Base-by-base conservation (phyloP, 2,329 filamentous ascomycete genomes). In the Alternaria ethzedia region DNA sequence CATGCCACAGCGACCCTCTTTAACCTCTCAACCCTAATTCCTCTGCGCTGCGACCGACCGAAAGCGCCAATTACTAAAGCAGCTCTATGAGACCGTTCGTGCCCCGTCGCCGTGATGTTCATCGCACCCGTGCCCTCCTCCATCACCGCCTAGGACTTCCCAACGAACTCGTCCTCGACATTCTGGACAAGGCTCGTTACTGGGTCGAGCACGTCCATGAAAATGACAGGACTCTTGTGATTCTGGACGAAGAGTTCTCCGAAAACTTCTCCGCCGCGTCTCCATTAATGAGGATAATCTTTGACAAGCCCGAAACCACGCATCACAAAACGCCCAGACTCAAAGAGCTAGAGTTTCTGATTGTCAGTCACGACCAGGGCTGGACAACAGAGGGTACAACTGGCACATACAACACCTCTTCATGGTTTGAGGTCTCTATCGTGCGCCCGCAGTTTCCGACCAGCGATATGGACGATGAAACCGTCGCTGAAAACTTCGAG, bases 351-450 rank as follows among this genome's bases (percentile, higher is more conserved):
- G 61, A 65, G 23, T 72, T 68, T 21, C 32, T 56, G 3, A 50
- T 73, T 25, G 66, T 65, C 23, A 73, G 70, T 30, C 69, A 74
- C 45, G 47, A 73, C 59, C 70, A 73, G 58, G 68, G 68, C 3
- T 74, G 64, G 65, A 70, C 70, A 10, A 67, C 61, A 23, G 68
- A 71, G 23, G 21, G 50, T 17, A 67, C 54, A 1, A 12, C 9
- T 51, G 70, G 65, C 3, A 59, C 67, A 2, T 71, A 66, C 56
- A 13, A 61, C 2, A 70, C 67, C 13, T 74, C 68, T 3, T 74
- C 70, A 4, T 76, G 68, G 62, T 70, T 67, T 43, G 68, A 75
- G 46, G 62, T 66, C 10, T 72, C 65, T n/a, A 62, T 63, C 15
- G 17, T 64, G 45, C 50, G 56, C 25, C 47, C 50, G 54, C 6